phyloP scores from a whole-genome alignment of 345 rosid genomes.

The Fremontodendron californicum region DNA sequence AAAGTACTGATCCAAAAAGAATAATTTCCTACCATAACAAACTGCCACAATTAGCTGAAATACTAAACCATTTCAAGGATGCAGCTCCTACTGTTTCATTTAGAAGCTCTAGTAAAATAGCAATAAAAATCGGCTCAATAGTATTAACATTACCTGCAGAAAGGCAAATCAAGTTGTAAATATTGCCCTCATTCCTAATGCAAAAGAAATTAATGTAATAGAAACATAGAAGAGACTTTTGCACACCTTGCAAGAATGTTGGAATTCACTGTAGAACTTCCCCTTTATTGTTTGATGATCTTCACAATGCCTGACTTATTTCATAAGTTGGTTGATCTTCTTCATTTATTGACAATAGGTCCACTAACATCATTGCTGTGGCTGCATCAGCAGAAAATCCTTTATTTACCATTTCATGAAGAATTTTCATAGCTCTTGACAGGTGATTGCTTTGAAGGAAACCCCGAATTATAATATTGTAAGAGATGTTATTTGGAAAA shows the following conservation, averaged over 20 bases:
- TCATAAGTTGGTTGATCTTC: neutral
- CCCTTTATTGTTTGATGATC: neutral
- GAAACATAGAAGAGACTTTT: neutral
- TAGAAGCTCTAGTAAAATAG: neutral
- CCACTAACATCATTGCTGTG: neutral
- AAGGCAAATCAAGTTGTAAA: neutral
- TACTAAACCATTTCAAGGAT: neutral
- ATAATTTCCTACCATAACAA: neutral
- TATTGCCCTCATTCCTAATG: neutral
- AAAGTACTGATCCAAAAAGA: neutral
- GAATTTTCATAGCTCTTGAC: slow-evolving; percentile 2
- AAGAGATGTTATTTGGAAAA: neutral
- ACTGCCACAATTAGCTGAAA: neutral
- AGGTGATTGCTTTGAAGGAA: neutral
- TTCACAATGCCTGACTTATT: neutral
- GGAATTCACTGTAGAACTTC: neutral
- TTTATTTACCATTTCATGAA: slow-evolving; percentile 4
- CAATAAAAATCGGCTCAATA: neutral
- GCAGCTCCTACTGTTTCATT: neutral
- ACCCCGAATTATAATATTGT: slow-evolving; percentile 6
- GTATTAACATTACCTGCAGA: neutral
- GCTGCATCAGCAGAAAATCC: slow-evolving; percentile 9
- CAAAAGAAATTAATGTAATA: neutral
- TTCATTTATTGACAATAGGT: neutral
- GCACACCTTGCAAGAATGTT: neutral